Evolutionary conservation across 2,329 filamentous ascomycete genomes (phyloP), one percentile per base, ranked within the genome.

Genomic region (Aspergillus sp.): DNA sequence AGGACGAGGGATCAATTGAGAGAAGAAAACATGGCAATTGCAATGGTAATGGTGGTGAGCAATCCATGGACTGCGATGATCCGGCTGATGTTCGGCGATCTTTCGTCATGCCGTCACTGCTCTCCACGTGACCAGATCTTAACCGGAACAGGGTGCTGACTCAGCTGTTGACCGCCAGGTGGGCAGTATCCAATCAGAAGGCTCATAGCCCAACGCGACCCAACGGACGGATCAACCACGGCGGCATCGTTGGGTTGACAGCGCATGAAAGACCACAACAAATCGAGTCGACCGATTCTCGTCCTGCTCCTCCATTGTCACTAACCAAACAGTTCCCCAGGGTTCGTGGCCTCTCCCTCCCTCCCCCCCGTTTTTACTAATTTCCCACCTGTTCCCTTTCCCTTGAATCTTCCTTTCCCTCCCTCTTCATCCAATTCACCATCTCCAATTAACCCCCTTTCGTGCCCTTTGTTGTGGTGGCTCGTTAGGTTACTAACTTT

Each of bases 231-330:
- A 71, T 71, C 70, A 74, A 70, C 71, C 66, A 71, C 56, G 60
- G 53, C 63, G 53, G 55, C 54, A 57, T 39, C 48, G 65, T 54
- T 59, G 60, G 60, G 57, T 60, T 60, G 66, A 67, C 70, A 73
- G 71, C 71, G 71, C 71, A 78, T 77, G 78, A 77, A 79, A 76
- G 77, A 58, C 78, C 77, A 79, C 80, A 78, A 80, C 78, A 78
- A 79, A 78, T 65, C 44, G 56, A 62, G 59, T 62, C 54, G 62
- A 60, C 77, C 77, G 76, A 75, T 73, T 73, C 58, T 56, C 49
- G 42, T 42, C 56, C 25, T 52, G 51, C 42, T 58, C 57, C 38
- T 42, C 27, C 52, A 42, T 55, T 47, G 53, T 44, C 53, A 42
- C 41, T 55, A 55, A 55, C 30, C 42, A 39, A 53, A 25, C 53